Base-by-base conservation (phyloP, 2,329 filamentous ascomycete species). In the Ascochyta pisi region DNA sequence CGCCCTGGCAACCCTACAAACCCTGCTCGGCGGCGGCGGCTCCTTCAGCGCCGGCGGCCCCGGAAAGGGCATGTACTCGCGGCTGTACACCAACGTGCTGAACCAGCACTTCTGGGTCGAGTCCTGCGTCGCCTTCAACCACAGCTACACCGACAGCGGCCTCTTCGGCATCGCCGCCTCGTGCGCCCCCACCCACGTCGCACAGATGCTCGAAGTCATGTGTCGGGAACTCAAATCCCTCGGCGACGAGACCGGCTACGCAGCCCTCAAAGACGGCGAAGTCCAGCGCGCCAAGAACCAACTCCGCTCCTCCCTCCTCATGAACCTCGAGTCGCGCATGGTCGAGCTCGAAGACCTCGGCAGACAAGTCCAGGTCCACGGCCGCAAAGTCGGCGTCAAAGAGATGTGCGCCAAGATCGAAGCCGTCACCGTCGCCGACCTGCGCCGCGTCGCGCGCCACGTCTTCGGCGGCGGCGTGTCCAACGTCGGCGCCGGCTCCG, bases 71-170 rank as follows among this genome's bases (percentile, higher is more conserved):
- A 99, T 99, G 95, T 98, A 98, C 82, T 96, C 91, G 34, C 89
- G 95, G 12, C 86, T 99, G 8, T 99, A 97, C 82, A 98, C 93
- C 61, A 96, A 97, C 74, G 94, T 98, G 0, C 85, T 99, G 47
- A 99, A 99, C 81, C 93, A 98, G 78, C 89, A 96, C 79, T 92
- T 90, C 66, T 99, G 94, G 94, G 92, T 99, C 24, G 95, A 99
- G 79, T 93, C 88, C 58, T 98, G 95, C 79, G 84, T 96, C 47
- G 90, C 94, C 27, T 98, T 98, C 82, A 98, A 98, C 82, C 93
- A 98, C 82, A 91, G 90, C 42, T 99, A 99, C 83, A 95, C 91
- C 0, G 95, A 99, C 77, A 93, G 89, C 6, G 95, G 95, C 4
- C 85, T 99, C 38, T 99, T 99, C 71, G 95, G 95, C 63, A 97